phyloP scores from a whole-genome alignment of 2,329 filamentous ascomycete species.

The Fusarium drepaniforme region DNA sequence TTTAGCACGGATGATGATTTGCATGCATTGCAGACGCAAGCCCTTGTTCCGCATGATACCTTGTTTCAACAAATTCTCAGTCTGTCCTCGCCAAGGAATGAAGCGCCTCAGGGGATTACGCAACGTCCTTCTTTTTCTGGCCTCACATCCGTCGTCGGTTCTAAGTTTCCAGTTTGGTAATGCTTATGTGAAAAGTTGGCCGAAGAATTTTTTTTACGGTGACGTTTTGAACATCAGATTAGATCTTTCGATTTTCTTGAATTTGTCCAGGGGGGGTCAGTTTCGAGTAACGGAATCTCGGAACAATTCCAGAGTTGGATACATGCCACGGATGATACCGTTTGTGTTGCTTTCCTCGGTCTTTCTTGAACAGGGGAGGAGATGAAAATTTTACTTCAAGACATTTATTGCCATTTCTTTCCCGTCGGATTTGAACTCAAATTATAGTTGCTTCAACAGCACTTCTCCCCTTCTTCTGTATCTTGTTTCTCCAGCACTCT shows the following conservation, averaged over 20 bases:
- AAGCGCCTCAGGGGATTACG: neutral
- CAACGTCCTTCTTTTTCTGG: slow-evolving; percentile 10
- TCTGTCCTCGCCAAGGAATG: neutral
- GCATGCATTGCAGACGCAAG: neutral
- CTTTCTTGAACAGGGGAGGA: neutral
- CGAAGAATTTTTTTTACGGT: neutral
- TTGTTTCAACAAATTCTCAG: neutral
- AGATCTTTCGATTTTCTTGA: neutral
- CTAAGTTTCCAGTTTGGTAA: neutral
- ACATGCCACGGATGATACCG: neutral
- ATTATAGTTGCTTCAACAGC: neutral
- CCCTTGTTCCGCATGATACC: neutral
- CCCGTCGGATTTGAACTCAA: slow-evolving; percentile 1
- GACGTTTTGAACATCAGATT: neutral
- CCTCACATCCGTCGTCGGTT: neutral
- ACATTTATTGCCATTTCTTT: slow-evolving; percentile 17
- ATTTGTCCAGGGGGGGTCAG: neutral
- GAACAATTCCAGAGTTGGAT: neutral
- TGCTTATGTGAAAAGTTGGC: neutral
- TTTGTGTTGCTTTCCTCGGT: neutral
- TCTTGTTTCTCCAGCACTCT: neutral
- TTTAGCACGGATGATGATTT: neutral
- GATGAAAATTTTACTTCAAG: neutral
- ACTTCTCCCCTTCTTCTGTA: neutral
- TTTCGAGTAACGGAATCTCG: neutral